A percentile compares a stretch with the other conserved stretches of the same genome.
These are phyloP conservation scores for Ceratocystis colombiana DNA, from an alignment of 2,329 filamentous ascomycete species.

Conservation along the genomic window DNA sequence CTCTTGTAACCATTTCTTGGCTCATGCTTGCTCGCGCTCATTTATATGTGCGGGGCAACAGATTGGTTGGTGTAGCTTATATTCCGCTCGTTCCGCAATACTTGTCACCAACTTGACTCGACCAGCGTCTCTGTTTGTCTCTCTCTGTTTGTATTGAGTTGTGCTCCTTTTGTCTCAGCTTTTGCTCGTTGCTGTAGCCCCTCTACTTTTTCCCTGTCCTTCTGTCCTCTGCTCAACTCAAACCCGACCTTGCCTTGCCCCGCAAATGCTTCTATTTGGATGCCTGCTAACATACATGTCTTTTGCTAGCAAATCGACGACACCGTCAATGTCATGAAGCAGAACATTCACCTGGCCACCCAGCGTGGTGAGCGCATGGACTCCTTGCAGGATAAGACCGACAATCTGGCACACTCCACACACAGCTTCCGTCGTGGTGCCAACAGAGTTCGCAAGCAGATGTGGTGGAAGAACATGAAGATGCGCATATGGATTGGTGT, in stretches of 20 bases:
- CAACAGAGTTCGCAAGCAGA: slow-evolving; percentile 91
- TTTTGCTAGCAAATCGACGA: slow-evolving; percentile 81
- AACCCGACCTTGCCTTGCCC: neutral
- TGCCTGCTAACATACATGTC: slow-evolving; percentile 26
- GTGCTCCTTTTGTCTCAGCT: slow-evolving; percentile 1
- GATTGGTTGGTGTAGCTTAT: neutral
- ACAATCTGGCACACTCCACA: slow-evolving; percentile 85
- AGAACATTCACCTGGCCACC: slow-evolving; percentile 95
- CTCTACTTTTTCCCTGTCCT: neutral
- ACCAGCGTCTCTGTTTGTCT: neutral
- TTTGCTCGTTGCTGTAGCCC: neutral
- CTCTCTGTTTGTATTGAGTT: neutral
- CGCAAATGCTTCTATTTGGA: neutral
- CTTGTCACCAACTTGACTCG: slow-evolving; percentile 2
- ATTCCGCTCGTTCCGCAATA: slow-evolving; percentile 12
- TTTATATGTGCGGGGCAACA: slow-evolving; percentile 7
- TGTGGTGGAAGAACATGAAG: slow-evolving; percentile 99
- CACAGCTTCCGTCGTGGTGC: slow-evolving; percentile 93
- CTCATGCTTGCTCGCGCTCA: neutral
- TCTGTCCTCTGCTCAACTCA: neutral
- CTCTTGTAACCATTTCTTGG: neutral
- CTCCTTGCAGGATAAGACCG: slow-evolving; percentile 83
- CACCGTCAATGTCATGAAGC: slow-evolving; percentile 87
- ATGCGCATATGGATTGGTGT: slow-evolving; percentile 95
- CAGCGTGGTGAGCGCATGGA: slow-evolving; percentile 86